Evolutionary conservation across 2,329 filamentous ascomycete genomes (phyloP), one percentile per base, ranked within the genome.

Genomic region (Diplodia scrobiculata): DNA sequence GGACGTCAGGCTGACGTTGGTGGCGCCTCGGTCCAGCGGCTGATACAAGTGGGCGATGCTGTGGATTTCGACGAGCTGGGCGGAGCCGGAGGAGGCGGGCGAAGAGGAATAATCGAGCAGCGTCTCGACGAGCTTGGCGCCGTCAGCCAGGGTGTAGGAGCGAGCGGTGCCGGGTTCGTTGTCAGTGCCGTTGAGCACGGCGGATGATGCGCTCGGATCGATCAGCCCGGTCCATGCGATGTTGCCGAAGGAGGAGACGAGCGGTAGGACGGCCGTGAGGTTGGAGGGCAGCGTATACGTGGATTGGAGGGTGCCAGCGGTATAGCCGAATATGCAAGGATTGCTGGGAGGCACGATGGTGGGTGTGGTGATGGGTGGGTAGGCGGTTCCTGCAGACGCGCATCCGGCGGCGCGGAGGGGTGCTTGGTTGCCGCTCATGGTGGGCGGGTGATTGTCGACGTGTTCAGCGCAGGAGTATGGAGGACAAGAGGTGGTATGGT

Each of bases 61-160:
- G 50, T 73, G 70, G 10, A 70, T 67, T 50, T 73, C 70, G 58
- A 69, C 63, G 53, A 71, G 72, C 27, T 48, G 51, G 1, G 66
- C 21, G 17, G 11, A 7, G 45, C 27, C 51, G 51, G 36, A 36
- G 34, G 34, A 6, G 47, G 25, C 25, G 25, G 25, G 29, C 21
- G n/a, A 69, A 68, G 71, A 71, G 25, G 66, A 68, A 58, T 72
- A 72, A 5, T 52, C 65, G 11, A 58, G 27, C 2, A 67, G 32
- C 5, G 66, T 67, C 14, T 66, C 63, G 41, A 59, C 34, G 29
- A 66, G n/a, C 21, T 13, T 34, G 14, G 53, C 53, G 63, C 53
- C 63, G 32, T 55, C 63, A 32, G 53, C 45, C 29, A 51, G 32
- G 3, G 41, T 52, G 53, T 66, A 66, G 19, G 36, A n/a, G n/a